These are phyloP conservation scores for Neobulgaria alba DNA, from an alignment of 2,329 filamentous ascomycete genomes.

Conservation along the genomic window DNA sequence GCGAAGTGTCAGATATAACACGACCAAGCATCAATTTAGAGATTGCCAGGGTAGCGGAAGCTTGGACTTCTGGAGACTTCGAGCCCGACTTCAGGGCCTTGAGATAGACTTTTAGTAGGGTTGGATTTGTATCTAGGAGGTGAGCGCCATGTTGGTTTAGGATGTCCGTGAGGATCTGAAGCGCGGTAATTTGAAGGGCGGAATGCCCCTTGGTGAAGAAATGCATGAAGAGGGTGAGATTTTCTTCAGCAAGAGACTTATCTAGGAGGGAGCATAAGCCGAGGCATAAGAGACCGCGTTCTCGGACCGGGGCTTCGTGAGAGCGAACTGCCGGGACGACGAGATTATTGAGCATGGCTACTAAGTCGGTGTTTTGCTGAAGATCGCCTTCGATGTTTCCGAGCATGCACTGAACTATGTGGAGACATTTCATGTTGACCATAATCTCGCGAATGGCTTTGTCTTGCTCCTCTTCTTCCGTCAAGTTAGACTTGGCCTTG, in stretches of 20 bases:
- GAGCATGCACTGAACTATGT: conserved; percentile 96
- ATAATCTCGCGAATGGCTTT: conserved; percentile 87
- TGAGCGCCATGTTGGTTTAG: conserved; percentile 80
- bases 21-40: conserved; percentile 80
- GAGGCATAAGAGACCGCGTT: conserved; percentile 80
- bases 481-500: conserved; percentile 34
- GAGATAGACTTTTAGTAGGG: conserved; percentile 76
- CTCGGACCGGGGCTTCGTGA: conserved; percentile 85
- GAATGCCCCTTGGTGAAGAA: conserved; percentile 93
- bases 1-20: conserved; percentile 57
- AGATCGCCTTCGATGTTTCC: conserved; percentile 83
- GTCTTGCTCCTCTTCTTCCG: conserved; percentile 56
- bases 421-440: conserved; percentile 96
- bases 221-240: conserved; percentile 86
- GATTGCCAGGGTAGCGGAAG: conserved; percentile 70
- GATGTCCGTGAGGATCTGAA: conserved; percentile 91
- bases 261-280: conserved; percentile 88
- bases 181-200: conserved; percentile 75
- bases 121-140: conserved; percentile 57
- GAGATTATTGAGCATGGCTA: conserved; percentile 95
- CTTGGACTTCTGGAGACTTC: conserved; percentile 65
- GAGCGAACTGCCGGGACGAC: conserved; percentile 92
- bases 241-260: conserved; percentile 84
- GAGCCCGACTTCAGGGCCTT: conserved; percentile 68
- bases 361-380: conserved; percentile 83